Evolutionary conservation across 2,329 filamentous ascomycete species (phyloP).

Genomic region (Colletotrichum sp.): DNA sequence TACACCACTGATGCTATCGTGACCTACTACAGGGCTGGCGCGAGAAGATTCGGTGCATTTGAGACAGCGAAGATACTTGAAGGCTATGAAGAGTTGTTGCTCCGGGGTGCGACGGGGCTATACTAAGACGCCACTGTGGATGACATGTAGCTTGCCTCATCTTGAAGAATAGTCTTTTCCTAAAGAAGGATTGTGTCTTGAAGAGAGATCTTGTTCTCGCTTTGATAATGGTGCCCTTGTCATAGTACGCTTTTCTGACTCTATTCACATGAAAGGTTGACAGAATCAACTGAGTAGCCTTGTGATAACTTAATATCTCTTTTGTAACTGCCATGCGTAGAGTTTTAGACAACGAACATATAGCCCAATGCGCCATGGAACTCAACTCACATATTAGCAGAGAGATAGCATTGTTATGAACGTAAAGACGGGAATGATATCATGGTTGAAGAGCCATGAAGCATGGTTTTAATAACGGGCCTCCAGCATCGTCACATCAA

Average conservation of each 20-base stretch:
- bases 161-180: neutral
- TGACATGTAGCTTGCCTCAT: neutral
- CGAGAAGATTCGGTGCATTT: neutral
- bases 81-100: neutral
- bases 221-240: no score
- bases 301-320: no score
- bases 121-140: neutral
- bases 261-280: neutral
- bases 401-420: neutral
- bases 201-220: no score
- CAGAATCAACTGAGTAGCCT: no score
- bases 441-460: neutral
- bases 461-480: neutral
- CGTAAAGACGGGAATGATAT: neutral
- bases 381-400: neutral
- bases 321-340: no score
- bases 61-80: neutral
- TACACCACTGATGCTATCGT: neutral
- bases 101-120: neutral
- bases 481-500: neutral
- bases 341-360: no score
- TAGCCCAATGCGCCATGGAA: neutral
- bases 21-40: neutral
- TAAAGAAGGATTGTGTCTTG: no score
- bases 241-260: neutral